A percentile compares a stretch with the other conserved stretches of the same genome.
These are phyloP conservation scores for Phialophora verrucosa DNA, from an alignment of 2,329 filamentous ascomycete species.

Conservation along the genomic window DNA sequence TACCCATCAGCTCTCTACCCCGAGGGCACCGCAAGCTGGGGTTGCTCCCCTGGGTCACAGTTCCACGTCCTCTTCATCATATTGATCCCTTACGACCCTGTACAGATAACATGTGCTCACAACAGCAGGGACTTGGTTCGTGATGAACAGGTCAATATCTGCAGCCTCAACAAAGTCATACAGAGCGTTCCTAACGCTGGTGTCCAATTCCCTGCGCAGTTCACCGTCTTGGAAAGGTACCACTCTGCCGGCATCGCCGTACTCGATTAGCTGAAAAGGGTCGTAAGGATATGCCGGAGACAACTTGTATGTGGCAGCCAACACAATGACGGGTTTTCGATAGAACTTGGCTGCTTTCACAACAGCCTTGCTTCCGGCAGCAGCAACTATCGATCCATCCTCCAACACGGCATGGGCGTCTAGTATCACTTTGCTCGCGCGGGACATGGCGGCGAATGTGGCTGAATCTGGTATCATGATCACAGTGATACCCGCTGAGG, in stretches of 20 bases:
- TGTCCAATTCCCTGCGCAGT: conserved; percentile 68
- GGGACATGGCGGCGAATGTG: conserved; percentile 91
- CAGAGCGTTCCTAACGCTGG: conserved; percentile 78
- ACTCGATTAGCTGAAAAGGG: conserved; percentile 80
- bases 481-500: conserved; percentile 76
- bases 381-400: conserved; percentile 83
- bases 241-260: conserved; percentile 78
- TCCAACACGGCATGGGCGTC: conserved; percentile 85
- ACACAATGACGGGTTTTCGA: conserved; percentile 81
- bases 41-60: conserved; percentile 10
- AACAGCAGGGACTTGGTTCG: conserved; percentile 72
- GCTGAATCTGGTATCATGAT: conserved; percentile 84
- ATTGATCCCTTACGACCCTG: conserved; percentile 69
- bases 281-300: conserved; percentile 88
- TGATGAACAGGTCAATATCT: conserved; percentile 76
- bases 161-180: conserved; percentile 78
- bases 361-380: conserved; percentile 81
- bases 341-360: conserved; percentile 83
- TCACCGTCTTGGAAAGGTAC: conserved; percentile 79
- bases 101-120: conserved; percentile 64
- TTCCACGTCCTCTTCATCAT: conserved; percentile 65
- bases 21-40: not conserved
- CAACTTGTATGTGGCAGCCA: conserved; percentile 91
- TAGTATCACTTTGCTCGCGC: conserved; percentile 93
- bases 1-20: not conserved